Evolutionary conservation across 2,329 filamentous ascomycete species (phyloP).

Genomic region (Aureobasidium leucospermi): DNA sequence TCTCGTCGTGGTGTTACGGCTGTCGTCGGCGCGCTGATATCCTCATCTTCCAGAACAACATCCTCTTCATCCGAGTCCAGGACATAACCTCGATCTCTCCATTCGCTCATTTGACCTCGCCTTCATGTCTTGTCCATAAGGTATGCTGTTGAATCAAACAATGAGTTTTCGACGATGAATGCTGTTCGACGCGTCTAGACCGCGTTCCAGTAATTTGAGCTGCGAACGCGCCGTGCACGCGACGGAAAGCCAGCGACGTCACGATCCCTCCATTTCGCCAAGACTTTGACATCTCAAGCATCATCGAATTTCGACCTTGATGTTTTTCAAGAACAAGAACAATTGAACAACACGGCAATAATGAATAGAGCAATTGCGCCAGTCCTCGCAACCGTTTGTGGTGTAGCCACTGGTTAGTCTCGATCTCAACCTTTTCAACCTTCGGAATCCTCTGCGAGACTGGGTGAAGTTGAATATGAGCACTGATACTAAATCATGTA

Average conservation of each 20-base stretch:
- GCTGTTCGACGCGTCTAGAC: not conserved
- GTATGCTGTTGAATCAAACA: not conserved
- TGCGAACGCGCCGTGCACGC: not conserved
- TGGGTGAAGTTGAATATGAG: no score
- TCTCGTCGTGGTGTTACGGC: not conserved
- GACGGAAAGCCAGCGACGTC: not conserved
- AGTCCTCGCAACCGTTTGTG: conserved; percentile 16
- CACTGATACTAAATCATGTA: not conserved
- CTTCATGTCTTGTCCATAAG: not conserved
- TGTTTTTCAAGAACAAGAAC: not conserved
- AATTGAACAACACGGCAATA: not conserved
- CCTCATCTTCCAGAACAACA: not conserved
- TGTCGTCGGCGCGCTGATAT: not conserved
- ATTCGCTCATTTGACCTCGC: conserved; percentile 38
- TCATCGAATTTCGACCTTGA: not conserved
- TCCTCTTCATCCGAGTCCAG: conserved; percentile 46
- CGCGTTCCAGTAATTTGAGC: not conserved
- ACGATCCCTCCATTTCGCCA: not conserved
- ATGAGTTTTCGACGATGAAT: not conserved
- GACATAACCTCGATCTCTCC: conserved; percentile 43
- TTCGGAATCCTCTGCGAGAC: not conserved
- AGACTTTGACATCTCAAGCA: not conserved
- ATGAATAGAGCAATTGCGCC: conserved; percentile 6
- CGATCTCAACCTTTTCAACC: not conserved
- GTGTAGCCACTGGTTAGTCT: conserved; percentile 18